These are phyloP conservation scores for Cystobasidiopsis lactophilus DNA, from an alignment of 768 basidiomycete genomes.

Conservation along the genomic window DNA sequence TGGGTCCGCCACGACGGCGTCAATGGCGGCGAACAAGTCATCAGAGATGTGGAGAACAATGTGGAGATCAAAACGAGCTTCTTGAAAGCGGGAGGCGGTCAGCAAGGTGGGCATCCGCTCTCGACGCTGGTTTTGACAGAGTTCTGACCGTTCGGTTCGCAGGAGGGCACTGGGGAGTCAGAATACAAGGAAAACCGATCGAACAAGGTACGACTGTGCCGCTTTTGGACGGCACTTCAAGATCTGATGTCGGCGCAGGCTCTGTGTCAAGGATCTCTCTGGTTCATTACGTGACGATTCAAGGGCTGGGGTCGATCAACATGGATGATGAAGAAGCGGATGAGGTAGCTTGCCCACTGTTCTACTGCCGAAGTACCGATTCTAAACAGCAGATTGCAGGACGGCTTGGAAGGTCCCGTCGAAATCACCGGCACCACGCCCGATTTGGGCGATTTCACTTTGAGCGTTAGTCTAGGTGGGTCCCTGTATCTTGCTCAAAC, in stretches of 20 bases:
- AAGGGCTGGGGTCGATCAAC: conserved; percentile 61
- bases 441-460: conserved; percentile 58
- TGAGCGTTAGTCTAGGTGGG: conserved; percentile 55
- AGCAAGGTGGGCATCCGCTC: conserved; percentile 32
- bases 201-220: conserved; percentile 31
- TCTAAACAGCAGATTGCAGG: background rate
- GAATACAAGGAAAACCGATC: conserved; percentile 62
- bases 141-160: background rate
- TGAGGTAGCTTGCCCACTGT: conserved; percentile 33
- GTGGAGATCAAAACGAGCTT: conserved; percentile 65
- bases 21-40: conserved; percentile 61
- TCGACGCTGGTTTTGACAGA: background rate
- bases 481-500: conserved; percentile 12
- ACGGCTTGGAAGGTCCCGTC: conserved; percentile 56
- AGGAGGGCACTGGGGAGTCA: conserved; percentile 61
- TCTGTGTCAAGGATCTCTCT: conserved; percentile 44
- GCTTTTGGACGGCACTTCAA: background rate
- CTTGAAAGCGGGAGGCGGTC: conserved; percentile 61
- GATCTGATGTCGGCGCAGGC: conserved; percentile 8
- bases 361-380: background rate
- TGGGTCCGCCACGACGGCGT: conserved; percentile 75
- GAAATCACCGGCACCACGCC: conserved; percentile 50
- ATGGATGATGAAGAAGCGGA: conserved; percentile 56
- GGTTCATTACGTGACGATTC: conserved; percentile 69
- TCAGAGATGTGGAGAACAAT: conserved; percentile 62